phyloP scores from a whole-genome alignment of 202 grass and related monocot species.

The Schoenoplectus tabernaemontani region DNA sequence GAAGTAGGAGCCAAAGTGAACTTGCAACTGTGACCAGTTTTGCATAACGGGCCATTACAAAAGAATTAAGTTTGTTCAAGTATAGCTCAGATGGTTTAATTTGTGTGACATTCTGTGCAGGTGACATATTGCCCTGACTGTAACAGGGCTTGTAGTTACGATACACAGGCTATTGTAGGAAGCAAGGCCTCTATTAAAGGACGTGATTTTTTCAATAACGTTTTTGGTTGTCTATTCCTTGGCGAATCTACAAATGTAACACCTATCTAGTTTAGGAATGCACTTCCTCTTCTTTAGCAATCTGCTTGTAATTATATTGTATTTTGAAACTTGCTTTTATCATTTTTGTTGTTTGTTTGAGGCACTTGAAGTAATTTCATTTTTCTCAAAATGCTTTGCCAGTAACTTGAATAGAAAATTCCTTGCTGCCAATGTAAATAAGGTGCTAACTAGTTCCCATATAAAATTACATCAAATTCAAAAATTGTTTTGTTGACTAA shows the following conservation, averaged over 20 bases:
- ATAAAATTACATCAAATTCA: neutral
- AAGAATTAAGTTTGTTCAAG: neutral
- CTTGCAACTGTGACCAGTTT: neutral
- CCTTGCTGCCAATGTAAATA: neutral
- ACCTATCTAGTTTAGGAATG: slow-evolving; percentile 34
- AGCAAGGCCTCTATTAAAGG: slow-evolving; percentile 30
- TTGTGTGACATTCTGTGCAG: slow-evolving; percentile 32
- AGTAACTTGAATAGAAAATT: neutral
- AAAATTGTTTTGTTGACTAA: too few species aligned
- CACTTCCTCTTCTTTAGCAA: neutral
- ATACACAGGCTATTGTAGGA: slow-evolving; percentile 44
- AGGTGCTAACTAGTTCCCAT: neutral
- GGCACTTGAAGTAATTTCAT: neutral
- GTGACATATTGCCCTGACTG: slow-evolving; percentile 95
- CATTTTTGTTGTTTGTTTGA: neutral
- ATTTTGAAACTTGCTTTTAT: neutral
- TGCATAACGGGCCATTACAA: neutral
- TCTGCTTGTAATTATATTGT: neutral
- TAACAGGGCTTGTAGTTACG: slow-evolving; percentile 73
- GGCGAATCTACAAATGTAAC: slow-evolving; percentile 52
- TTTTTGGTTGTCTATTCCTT: slow-evolving; percentile 93
- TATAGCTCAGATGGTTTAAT: neutral
- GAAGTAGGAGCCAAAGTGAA: neutral
- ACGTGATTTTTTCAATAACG: slow-evolving; percentile 62
- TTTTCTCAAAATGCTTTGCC: neutral